These are phyloP conservation scores for Fusarium sp. DNA, from an alignment of 2,329 filamentous ascomycete species.

Conservation along the genomic window DNA sequence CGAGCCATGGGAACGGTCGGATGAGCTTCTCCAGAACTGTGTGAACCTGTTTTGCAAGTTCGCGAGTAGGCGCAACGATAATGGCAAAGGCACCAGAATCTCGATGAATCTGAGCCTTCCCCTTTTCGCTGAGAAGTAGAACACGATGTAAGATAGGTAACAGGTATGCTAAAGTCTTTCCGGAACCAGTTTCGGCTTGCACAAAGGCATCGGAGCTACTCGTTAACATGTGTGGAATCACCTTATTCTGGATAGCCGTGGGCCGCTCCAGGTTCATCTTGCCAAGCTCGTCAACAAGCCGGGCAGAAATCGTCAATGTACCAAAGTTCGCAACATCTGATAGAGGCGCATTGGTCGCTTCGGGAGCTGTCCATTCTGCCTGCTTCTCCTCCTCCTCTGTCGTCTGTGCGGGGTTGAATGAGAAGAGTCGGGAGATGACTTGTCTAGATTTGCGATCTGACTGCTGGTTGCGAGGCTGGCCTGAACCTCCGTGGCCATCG, in stretches of 20 bases:
- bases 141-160: slow-evolving; percentile 91
- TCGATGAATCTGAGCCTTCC: slow-evolving; percentile 73
- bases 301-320: slow-evolving; percentile 81
- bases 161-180: slow-evolving; percentile 96
- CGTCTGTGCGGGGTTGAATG: slow-evolving; percentile 81
- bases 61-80: slow-evolving; percentile 91
- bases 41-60: slow-evolving; percentile 93
- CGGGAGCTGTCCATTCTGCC: slow-evolving; percentile 64
- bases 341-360: slow-evolving; percentile 91
- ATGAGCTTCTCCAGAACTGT: slow-evolving; percentile 85
- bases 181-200: slow-evolving; percentile 95
- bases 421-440: slow-evolving; percentile 91
- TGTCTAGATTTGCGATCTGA: slow-evolving; percentile 53
- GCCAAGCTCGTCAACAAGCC: slow-evolving; percentile 82
- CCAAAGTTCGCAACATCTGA: slow-evolving; percentile 87
- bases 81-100: slow-evolving; percentile 93
- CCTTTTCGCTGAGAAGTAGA: slow-evolving; percentile 73
- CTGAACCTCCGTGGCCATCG: slow-evolving; percentile 25
- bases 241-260: slow-evolving; percentile 92
- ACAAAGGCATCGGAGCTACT: slow-evolving; percentile 92
- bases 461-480: slow-evolving; percentile 36
- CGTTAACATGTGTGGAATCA: slow-evolving; percentile 81
- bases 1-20: slow-evolving; percentile 92
- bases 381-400: slow-evolving; percentile 65
- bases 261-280: slow-evolving; percentile 92